Base-by-base conservation (phyloP, 768 basidiomycete species). In the Trametes coccinea region DNA sequence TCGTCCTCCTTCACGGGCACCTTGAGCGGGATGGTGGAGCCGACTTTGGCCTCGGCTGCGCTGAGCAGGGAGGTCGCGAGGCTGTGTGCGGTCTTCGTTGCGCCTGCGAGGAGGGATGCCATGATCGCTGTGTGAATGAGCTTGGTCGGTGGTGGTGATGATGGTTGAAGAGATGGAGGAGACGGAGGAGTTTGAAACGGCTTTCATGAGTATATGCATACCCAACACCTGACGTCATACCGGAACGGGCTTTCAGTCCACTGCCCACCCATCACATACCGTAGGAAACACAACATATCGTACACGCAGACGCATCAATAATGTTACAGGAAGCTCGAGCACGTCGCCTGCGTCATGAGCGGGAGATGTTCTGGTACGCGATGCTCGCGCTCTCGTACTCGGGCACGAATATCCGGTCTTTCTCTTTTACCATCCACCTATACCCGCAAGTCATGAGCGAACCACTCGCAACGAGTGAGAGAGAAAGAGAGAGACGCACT, bases 391-490 rank as follows among this genome's bases (percentile, higher is more conserved):
- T 85, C 67, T 92, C 87, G 75, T 97, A 96, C 71, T 92, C 88
- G 56, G 79, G 75, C 54, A 84, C 82, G 71, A 98, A 95, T 55
- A 95, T 71, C 51, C 84, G 76, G 30, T 86, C 82, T 63, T 87
- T 82, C 70, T 95, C 88, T 60, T 82, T 79, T 65, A 84, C 83
- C 84, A 98, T 89, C 78, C 85, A 95, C 47, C 93, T 95, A 66
- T 9, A 34, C 31, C 93, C 95, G 66, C 9, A 34, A 31, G 4
- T 2, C 4, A 27, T 45, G 5, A 9, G 27, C 29, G 13, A 31
- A 30, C 14, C 22, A 46, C 14, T 41, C n/a, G 11, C 29, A 30
- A 64, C 31, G n/a, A 33, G 30, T 44, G 13, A 34, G 52, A 9
- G 13, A 11, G 8, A 22, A 27, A n/a, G 44, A 56, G 27, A n/a